Percentiles rank a stretch among this genome's conserved stretches.
These are phyloP conservation scores for Aspergillus haitiensis DNA, from an alignment of 495 filamentous ascomycete species.

Conservation along the genomic window DNA sequence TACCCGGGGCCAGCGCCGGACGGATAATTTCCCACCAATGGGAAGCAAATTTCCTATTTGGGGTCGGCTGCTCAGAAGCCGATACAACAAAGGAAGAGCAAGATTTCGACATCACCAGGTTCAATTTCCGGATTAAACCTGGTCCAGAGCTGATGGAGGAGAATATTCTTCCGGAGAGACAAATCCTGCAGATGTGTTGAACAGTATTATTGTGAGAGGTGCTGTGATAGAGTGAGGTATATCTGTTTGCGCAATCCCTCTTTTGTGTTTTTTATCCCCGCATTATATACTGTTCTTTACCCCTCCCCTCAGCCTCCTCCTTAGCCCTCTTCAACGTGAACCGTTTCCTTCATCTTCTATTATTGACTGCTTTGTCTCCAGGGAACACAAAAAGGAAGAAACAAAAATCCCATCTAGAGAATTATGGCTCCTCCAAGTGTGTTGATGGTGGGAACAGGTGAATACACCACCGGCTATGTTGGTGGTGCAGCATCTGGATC, in stretches of 20 bases:
- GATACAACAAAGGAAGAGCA: conserved; percentile 8
- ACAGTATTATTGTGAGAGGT: neutral
- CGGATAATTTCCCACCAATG: conserved; percentile 19
- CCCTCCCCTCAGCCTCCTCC: neutral
- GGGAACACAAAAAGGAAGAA: neutral
- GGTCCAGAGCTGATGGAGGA: neutral
- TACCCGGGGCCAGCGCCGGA: conserved; percentile 8
- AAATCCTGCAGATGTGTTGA: neutral
- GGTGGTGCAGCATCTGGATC: conserved; percentile 73
- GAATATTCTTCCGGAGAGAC: neutral
- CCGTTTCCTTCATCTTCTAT: neutral
- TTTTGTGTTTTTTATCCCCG: neutral
- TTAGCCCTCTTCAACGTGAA: neutral
- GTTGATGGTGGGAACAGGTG: conserved; percentile 73
- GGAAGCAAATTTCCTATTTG: conserved; percentile 12
- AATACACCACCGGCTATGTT: conserved; percentile 93
- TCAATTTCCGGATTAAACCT: conserved; percentile 9
- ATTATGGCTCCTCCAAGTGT: conserved; percentile 18
- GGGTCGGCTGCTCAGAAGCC: conserved; percentile 12
- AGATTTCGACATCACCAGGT: too few relatives aligned
- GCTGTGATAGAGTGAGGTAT: neutral
- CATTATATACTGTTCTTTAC: neutral
- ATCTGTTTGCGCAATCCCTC: neutral
- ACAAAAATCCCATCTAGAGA: neutral
- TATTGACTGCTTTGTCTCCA: neutral